phyloP scores from a whole-genome alignment of 208 protist genomes.

The Leishmania aethiopica region DNA sequence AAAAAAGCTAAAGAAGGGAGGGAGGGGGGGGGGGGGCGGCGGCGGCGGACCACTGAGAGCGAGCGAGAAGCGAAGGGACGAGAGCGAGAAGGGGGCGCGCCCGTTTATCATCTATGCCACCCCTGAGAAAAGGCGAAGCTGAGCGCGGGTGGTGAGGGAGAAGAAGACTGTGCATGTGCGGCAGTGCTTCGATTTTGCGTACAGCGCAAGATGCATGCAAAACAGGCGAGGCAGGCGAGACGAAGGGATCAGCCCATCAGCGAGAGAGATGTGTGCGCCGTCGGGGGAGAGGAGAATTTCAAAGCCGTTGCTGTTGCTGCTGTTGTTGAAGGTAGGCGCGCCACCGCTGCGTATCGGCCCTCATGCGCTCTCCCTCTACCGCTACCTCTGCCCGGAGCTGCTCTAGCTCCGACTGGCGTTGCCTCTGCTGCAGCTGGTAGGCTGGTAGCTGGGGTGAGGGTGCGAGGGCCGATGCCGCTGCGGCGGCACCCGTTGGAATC shows the following conservation, averaged over 20 bases:
- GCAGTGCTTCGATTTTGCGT: not conserved
- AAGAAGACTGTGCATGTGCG: not conserved
- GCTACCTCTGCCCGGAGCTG: slow-evolving; percentile 56
- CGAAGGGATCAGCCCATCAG: not conserved
- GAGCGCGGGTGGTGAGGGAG: not conserved
- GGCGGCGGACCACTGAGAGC: not conserved
- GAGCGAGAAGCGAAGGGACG: not conserved
- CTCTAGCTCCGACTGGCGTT: slow-evolving; percentile 26
- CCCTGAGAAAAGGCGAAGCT: not conserved
- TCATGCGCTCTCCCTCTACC: slow-evolving; percentile 55
- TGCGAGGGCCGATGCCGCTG: not conserved
- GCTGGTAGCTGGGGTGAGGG: not conserved
- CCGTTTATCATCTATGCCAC: not conserved
- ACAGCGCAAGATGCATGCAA: not conserved
- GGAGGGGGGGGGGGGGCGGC: not conserved
- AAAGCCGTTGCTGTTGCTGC: slow-evolving; percentile 9
- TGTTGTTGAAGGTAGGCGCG: slow-evolving; percentile 36
- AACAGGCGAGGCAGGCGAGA: not conserved
- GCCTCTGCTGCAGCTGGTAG: slow-evolving; percentile 4
- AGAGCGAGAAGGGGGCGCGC: not conserved
- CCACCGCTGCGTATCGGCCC: slow-evolving; percentile 55
- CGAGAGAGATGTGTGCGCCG: not conserved
- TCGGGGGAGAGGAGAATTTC: not conserved
- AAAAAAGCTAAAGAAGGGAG: not conserved
- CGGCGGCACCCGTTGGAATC: not conserved